Percentiles rank a stretch among this genome's conserved stretches.
Conservation (phyloP, 108 stramenopile genomes). For the Skeletonema potamos region DNA sequence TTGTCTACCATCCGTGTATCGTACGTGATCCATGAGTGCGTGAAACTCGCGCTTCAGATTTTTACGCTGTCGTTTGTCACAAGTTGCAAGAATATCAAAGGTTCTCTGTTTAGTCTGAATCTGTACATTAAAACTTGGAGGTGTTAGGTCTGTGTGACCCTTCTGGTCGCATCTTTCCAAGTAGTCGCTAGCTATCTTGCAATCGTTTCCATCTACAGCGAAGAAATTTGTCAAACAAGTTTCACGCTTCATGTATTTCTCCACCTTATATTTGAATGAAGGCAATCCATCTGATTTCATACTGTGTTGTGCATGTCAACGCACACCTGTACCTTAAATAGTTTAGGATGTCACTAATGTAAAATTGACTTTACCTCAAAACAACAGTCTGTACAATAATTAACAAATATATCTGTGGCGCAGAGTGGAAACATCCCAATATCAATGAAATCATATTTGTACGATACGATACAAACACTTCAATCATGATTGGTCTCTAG, state of each 20-base stretch:
- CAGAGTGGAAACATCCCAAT: too few species aligned
- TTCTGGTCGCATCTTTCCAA: constrained; percentile 3
- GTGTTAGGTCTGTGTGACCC: background rate
- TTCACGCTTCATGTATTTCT: constrained; percentile 29
- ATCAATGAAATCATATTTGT: too few species aligned
- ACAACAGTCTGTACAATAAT: too few species aligned
- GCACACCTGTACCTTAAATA: constrained; percentile 31
- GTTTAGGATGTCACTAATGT: constrained; percentile 31
- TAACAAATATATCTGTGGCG: too few species aligned
- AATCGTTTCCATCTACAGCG: constrained; percentile 29
- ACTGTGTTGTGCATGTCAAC: constrained; percentile 16
- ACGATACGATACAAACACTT: too few species aligned
- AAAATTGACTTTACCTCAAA: constrained; percentile 1
- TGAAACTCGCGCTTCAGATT: constrained; percentile 29
- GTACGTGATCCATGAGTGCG: constrained; percentile 23
- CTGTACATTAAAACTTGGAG: constrained; percentile 9
- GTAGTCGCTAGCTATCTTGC: constrained; percentile 30
- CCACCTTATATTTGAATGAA: constrained; percentile 18
- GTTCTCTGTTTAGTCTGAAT: background rate
- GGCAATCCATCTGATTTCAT: constrained; percentile 36
- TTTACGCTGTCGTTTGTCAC: constrained; percentile 37
- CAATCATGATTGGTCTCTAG: too few species aligned
- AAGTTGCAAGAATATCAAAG: constrained; percentile 27
- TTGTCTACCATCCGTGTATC: constrained; percentile 17
- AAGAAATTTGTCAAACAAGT: constrained; percentile 36